These are phyloP conservation scores for Fusarium musae DNA, from an alignment of 2,329 filamentous ascomycete genomes.

Conservation along the genomic window DNA sequence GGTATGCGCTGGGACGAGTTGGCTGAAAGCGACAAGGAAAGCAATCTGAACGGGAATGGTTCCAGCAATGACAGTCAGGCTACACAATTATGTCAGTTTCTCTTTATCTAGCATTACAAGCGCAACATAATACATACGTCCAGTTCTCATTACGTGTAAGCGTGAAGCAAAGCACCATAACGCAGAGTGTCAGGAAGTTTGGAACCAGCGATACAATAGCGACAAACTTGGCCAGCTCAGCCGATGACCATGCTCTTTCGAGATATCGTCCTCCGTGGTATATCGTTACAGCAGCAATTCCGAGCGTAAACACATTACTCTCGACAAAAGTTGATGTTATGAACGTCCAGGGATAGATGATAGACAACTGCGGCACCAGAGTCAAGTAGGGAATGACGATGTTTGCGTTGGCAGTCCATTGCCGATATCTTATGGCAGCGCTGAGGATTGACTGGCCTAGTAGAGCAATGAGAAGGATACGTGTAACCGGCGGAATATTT, in stretches of 20 bases:
- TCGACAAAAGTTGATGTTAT: constrained; percentile 88
- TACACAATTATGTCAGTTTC: constrained; percentile 49
- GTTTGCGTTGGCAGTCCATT: constrained; percentile 71
- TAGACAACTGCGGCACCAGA: constrained; percentile 82
- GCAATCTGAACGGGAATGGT: constrained; percentile 90
- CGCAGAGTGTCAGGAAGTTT: constrained; percentile 78
- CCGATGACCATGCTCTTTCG: constrained; percentile 93
- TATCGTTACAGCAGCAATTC: constrained; percentile 79
- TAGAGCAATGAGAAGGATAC: constrained; percentile 79
- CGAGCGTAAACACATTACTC: constrained; percentile 88
- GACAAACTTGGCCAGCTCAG: constrained; percentile 91
- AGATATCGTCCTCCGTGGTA: constrained; percentile 95
- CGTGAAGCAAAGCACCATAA: constrained; percentile 79
- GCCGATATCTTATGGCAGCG: constrained; percentile 78
- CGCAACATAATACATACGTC: constrained; percentile 66
- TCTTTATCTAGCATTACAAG: neutral
- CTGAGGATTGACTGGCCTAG: constrained; percentile 84
- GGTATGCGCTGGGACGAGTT: constrained; percentile 96
- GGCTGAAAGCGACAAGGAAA: constrained; percentile 97
- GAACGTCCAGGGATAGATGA: constrained; percentile 94
- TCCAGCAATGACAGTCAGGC: constrained; percentile 84
- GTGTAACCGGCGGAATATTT: constrained; percentile 92
- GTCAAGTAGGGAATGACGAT: constrained; percentile 87
- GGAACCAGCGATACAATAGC: constrained; percentile 81
- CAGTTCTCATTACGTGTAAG: constrained; percentile 74